Evolutionary conservation across 129 eudicot genomes (phyloP), one percentile per base, ranked within the genome.

Genomic region (Logfia minima): DNA sequence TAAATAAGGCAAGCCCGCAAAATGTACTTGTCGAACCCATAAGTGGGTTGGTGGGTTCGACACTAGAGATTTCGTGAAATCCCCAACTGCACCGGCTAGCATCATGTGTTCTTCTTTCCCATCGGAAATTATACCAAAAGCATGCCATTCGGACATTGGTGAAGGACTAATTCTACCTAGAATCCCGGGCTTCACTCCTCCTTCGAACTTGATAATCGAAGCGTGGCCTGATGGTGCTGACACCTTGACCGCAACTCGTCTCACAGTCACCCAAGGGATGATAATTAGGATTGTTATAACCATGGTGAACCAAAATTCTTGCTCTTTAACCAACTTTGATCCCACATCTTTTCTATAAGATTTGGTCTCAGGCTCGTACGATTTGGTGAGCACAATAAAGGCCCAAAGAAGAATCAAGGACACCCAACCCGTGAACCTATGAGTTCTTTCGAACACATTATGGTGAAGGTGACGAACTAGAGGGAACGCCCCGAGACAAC

Each of bases 51-150:
- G 97, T 3, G 97, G 97, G 69, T 85, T 79, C 0, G 91, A 51
- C 3, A 88, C 90, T 2, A 91, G 55, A 2, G 97, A 81, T 48
- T 81, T 91, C 0, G 97, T 88, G 82, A 85, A 88, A 78, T 91
- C 96, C 0, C 96, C 96, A 28, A 91, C 96, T 0, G 96, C 96
- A 9, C 93, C 96, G 0, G 93, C 93, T 32, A 91, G 52, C 96
- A 91, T 91, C 93, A 91, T 91, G 85, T 91, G 96, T 56, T 88
- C 91, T 4, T 81, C 75, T 69, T 84, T 91, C 7, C 85, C 84
- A 68, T 88, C 88, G 0, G 93, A 91, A 53, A 91, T 88, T 14
- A 88, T 90, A 10, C 93, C 96, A 5, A 90, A 90, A 0, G 96
- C 93, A 9, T 91, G 96, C 96, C 93, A 91, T 71, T 91, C 96